These are phyloP conservation scores for Coemansia sp. DNA, from an alignment of 192 early-diverging fungal species.

Conservation along the genomic window DNA sequence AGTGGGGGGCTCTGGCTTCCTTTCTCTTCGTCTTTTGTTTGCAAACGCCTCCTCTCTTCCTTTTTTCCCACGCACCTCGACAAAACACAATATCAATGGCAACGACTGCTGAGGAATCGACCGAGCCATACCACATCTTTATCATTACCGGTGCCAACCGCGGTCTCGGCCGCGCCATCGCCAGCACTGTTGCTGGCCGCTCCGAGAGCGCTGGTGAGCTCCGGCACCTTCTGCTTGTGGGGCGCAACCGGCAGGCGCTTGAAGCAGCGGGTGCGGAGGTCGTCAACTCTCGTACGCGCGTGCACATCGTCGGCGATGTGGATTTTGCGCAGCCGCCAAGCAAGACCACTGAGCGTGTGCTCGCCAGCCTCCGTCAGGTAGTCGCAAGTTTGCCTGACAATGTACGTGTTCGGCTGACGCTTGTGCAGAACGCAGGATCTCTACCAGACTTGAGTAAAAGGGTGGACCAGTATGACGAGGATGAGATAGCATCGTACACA, in stretches of 20 bases:
- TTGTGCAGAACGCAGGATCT: slow-evolving; percentile 82
- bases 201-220: slow-evolving; percentile 25
- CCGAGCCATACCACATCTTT: slow-evolving; percentile 17
- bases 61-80: background rate
- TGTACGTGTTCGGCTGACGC: slow-evolving; percentile 28
- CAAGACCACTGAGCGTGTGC: background rate
- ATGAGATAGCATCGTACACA: slow-evolving; percentile 57
- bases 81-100: background rate
- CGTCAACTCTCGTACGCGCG: slow-evolving; percentile 14
- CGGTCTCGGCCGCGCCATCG: slow-evolving; percentile 65
- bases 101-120: background rate
- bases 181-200: slow-evolving; percentile 38
- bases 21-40: too few species aligned
- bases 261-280: slow-evolving; percentile 24
- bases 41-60: background rate
- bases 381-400: background rate
- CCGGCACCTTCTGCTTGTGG: slow-evolving; percentile 61
- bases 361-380: slow-evolving; percentile 13
- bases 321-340: slow-evolving; percentile 16
- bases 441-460: slow-evolving; percentile 68
- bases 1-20: too few species aligned
- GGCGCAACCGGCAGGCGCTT: slow-evolving; percentile 52
- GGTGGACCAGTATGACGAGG: slow-evolving; percentile 55
- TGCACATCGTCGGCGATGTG: slow-evolving; percentile 21
- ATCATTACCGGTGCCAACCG: slow-evolving; percentile 70